Percentiles rank a stretch among this genome's conserved stretches.
phyloP scores from a whole-genome alignment of 2,329 filamentous ascomycete genomes.

The Stemphylium vesicarium region DNA sequence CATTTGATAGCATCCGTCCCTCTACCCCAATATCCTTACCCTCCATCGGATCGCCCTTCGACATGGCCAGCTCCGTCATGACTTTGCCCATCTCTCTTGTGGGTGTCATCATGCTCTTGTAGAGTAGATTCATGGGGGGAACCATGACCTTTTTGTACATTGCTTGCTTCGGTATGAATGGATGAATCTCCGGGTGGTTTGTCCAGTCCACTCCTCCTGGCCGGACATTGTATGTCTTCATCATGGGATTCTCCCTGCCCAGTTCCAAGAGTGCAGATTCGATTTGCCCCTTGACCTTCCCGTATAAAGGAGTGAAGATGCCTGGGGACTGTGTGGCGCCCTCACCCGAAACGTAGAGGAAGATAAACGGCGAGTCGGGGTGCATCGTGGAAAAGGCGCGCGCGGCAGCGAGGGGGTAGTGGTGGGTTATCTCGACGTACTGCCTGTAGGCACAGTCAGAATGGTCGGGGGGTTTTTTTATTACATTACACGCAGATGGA shows the following conservation, averaged over 20 bases:
- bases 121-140: slow-evolving; percentile 33
- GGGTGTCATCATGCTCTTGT: slow-evolving; percentile 49
- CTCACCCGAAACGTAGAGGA: slow-evolving; percentile 72
- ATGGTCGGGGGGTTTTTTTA: neutral
- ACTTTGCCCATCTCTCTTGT: slow-evolving; percentile 57
- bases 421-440: slow-evolving; percentile 71
- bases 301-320: slow-evolving; percentile 64
- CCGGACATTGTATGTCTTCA: slow-evolving; percentile 64
- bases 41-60: slow-evolving; percentile 52
- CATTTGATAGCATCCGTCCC: slow-evolving; percentile 50
- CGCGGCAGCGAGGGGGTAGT: slow-evolving; percentile 69
- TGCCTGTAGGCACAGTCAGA: slow-evolving; percentile 49
- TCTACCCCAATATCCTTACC: slow-evolving; percentile 49
- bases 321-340: slow-evolving; percentile 66
- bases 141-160: slow-evolving; percentile 29
- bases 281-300: slow-evolving; percentile 69
- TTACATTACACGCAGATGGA: neutral
- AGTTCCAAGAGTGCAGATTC: slow-evolving; percentile 66
- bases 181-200: slow-evolving; percentile 50
- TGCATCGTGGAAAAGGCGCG: slow-evolving; percentile 62
- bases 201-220: slow-evolving; percentile 65
- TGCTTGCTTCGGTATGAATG: slow-evolving; percentile 39
- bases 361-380: slow-evolving; percentile 64
- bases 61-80: slow-evolving; percentile 57
- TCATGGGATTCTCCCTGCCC: slow-evolving; percentile 50